These are phyloP conservation scores for Auricularia cornea DNA, from an alignment of 768 basidiomycete species.

Conservation along the genomic window DNA sequence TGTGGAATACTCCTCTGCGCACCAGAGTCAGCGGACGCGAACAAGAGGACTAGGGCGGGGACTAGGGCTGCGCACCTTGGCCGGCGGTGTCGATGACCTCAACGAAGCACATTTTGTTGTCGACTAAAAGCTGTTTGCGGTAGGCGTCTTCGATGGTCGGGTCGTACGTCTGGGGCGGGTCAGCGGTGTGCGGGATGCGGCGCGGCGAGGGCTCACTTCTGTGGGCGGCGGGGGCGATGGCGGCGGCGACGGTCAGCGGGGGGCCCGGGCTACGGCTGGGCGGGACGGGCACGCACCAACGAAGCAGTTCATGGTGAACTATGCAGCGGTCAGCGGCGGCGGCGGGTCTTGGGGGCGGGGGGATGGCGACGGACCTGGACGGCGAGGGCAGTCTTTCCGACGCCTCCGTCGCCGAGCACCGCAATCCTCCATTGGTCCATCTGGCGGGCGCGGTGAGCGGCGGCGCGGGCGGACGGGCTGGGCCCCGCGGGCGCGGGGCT, in stretches of 20 bases:
- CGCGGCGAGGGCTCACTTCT: conserved; percentile 42
- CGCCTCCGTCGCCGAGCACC: conserved; percentile 93
- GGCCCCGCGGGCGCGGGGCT: neutral
- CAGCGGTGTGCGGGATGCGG: neutral
- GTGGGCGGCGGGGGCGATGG: no score
- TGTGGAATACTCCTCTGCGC: conserved; percentile 90
- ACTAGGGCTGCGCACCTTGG: conserved; percentile 61
- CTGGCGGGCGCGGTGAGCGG: conserved; percentile 1
- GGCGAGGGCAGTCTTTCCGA: conserved; percentile 93
- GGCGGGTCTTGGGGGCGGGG: neutral
- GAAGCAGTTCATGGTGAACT: conserved; percentile 96
- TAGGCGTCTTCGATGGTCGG: conserved; percentile 99
- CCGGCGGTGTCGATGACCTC: conserved; percentile 97
- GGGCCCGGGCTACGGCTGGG: neutral
- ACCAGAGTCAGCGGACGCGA: conserved; percentile 10
- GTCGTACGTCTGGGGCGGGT: conserved; percentile 70
- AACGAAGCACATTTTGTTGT: conserved; percentile 91
- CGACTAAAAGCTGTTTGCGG: conserved; percentile 88
- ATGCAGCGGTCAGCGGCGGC: conserved; percentile 6
- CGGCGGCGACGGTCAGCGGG: conserved; percentile 7
- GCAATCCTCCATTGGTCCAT: conserved; percentile 97
- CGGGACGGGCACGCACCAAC: conserved; percentile 56
- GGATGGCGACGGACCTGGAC: conserved; percentile 64
- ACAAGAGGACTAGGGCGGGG: conserved; percentile 1
- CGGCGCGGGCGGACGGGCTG: neutral